These are phyloP conservation scores for Penicillium psychrofluorescens DNA, from an alignment of 495 filamentous ascomycete genomes.

Conservation along the genomic window DNA sequence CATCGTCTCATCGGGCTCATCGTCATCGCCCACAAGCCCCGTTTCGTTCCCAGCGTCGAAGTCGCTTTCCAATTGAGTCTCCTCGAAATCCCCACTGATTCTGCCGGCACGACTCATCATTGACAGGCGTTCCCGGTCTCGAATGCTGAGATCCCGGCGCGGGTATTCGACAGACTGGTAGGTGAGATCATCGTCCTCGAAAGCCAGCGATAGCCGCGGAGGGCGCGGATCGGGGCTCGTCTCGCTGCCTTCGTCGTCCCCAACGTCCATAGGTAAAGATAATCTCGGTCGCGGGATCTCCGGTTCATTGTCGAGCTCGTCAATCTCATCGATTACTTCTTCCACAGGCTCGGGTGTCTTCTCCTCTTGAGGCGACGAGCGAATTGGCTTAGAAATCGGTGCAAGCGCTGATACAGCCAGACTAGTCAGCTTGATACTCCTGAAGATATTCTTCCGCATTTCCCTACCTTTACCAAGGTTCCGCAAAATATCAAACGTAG, in stretches of 20 bases:
- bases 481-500: constrained; percentile 63
- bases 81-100: constrained; percentile 57
- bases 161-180: constrained; percentile 63
- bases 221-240: constrained; percentile 45
- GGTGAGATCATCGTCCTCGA: constrained; percentile 66
- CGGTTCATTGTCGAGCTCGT: constrained; percentile 58
- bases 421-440: background rate
- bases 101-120: constrained; percentile 50
- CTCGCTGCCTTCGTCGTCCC: constrained; percentile 47
- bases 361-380: constrained; percentile 46
- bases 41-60: constrained; percentile 41
- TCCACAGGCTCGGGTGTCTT: constrained; percentile 15
- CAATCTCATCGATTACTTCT: constrained; percentile 31
- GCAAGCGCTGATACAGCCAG: constrained; percentile 43
- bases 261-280: constrained; percentile 57
- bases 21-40: constrained; percentile 32
- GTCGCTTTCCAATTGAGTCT: constrained; percentile 40
- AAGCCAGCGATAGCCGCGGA: constrained; percentile 51
- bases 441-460: background rate
- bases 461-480: constrained; percentile 53
- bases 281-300: constrained; percentile 57
- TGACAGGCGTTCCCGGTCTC: constrained; percentile 35
- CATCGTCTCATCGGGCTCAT: constrained; percentile 22
- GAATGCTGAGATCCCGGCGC: constrained; percentile 51
- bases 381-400: constrained; percentile 46